phyloP scores from a whole-genome alignment of 768 basidiomycete species.

The Phylloporus rhodoxanthus region DNA sequence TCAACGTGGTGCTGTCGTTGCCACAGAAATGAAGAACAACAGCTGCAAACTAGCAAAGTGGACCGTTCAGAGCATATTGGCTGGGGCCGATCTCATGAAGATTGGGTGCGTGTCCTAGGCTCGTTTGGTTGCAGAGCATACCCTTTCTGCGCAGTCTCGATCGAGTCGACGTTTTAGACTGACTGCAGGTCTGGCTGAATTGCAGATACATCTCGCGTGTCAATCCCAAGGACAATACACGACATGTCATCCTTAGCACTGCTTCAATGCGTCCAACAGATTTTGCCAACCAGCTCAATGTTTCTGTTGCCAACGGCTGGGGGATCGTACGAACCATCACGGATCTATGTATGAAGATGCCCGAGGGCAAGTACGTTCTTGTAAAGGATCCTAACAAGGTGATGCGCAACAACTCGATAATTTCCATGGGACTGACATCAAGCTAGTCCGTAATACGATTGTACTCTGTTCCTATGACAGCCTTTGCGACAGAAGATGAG shows the following conservation, averaged over 20 bases:
- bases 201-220: conserved; percentile 89
- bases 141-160: not conserved
- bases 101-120: conserved; percentile 67
- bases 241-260: conserved; percentile 93
- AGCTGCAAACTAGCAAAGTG: conserved; percentile 95
- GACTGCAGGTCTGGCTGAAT: conserved; percentile 1
- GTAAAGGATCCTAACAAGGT: conserved; percentile 99
- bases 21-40: conserved; percentile 99
- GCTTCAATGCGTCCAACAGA: conserved; percentile 92
- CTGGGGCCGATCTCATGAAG: conserved; percentile 95
- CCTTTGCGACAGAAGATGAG: conserved; percentile 82
- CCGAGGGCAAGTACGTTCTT: conserved; percentile 95
- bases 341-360: conserved; percentile 93
- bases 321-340: conserved; percentile 95
- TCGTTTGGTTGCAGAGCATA: not conserved
- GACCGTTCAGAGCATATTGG: conserved; percentile 91
- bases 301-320: conserved; percentile 95
- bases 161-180: conserved; percentile 1
- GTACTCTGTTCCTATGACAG: conserved; percentile 83
- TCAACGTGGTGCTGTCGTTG: conserved; percentile 95
- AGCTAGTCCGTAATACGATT: conserved; percentile 85
- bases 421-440: conserved; percentile 4
- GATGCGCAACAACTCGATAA: conserved; percentile 20
- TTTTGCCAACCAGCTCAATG: conserved; percentile 91
- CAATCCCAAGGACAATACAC: conserved; percentile 89